These are phyloP conservation scores for Austroboletus eburneus DNA, from an alignment of 768 basidiomycete genomes.

Conservation along the genomic window DNA sequence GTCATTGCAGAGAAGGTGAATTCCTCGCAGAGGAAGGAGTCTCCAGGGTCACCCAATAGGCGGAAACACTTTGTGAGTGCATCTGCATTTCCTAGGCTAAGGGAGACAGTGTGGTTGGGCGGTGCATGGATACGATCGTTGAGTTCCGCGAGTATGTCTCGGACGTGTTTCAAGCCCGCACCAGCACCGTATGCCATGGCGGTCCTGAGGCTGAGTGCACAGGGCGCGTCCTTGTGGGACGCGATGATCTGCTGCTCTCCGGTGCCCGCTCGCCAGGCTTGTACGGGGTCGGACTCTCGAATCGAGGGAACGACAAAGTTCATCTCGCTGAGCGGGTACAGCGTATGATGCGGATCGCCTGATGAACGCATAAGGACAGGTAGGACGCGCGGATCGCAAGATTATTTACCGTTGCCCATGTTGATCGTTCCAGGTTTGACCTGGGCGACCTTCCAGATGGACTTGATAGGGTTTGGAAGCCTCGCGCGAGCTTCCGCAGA, in stretches of 20 bases:
- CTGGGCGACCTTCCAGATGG: constrained; percentile 35
- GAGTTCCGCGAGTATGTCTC: constrained; percentile 32
- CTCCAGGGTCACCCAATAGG: constrained; percentile 39
- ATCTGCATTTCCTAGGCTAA: constrained; percentile 40
- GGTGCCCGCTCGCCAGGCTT: constrained; percentile 26
- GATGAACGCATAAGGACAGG: neutral
- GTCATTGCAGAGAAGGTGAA: constrained; percentile 41
- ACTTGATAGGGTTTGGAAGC: constrained; percentile 35
- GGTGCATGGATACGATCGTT: constrained; percentile 35
- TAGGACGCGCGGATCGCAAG: neutral
- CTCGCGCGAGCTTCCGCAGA: constrained; percentile 32
- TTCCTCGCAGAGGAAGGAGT: constrained; percentile 42
- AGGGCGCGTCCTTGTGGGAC: constrained; percentile 28
- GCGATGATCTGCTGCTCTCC: constrained; percentile 27
- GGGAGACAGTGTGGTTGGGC: constrained; percentile 30
- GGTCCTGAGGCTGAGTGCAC: constrained; percentile 27
- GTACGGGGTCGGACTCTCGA: constrained; percentile 26
- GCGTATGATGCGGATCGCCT: constrained; percentile 33
- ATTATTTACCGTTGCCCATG: constrained; percentile 32
- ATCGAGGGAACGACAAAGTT: constrained; percentile 34
- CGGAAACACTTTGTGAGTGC: constrained; percentile 41
- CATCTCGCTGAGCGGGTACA: constrained; percentile 33
- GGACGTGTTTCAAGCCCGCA: constrained; percentile 30
- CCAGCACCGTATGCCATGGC: constrained; percentile 40
- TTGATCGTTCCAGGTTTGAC: constrained; percentile 34